Evolutionary conservation across 129 eudicot genomes (phyloP), one percentile per base, ranked within the genome.

Genomic region (Flaveria robusta): DNA sequence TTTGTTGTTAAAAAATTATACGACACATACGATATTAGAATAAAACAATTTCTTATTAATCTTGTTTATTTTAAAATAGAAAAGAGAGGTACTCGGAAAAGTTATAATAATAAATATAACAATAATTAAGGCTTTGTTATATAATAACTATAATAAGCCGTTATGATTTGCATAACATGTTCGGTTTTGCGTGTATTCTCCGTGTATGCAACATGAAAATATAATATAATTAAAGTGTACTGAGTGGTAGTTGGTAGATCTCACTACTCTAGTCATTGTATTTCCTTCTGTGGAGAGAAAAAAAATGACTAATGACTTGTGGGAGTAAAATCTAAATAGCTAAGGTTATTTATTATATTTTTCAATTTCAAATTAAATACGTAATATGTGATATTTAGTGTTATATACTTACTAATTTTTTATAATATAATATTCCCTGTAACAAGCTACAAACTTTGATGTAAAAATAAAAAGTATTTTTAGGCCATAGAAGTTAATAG

Each of bases 181-280:
- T 34, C 45, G 5, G 23, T 64, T 64, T 64, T 14, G 15, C 69
- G 69, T 64, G 69, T 64, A 64, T 64, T 64, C 69, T 64, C 69
- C 69, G 46, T 45, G 69, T 64, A 31, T n/a, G 1, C 45, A 14
- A 27, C 22, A 27, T 29, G 43, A 15, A 63, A 27, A 29, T 29
- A 63, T 58, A 58, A 56, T 20, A 18, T 2, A 22, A 20, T 14
- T 47, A 0, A 13, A 47, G 16, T 47, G n/a, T 14, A 47, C 52
- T 51, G 3, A 18, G 26, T 19, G 27, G 9, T 54, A 4, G 26
- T 18, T 54, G 13, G 26, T 54, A 19, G 23, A n/a, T 54, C 60
- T 23, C 12, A 43, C 5, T 18, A 54, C 16, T 15, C 60, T 12
- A 52, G 24, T 52, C 9, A 52, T 52, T 16, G 23, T 15, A 52